Base-by-base conservation (phyloP, 1,139 yeast species). In the Pneumocystis wakefieldiae region DNA sequence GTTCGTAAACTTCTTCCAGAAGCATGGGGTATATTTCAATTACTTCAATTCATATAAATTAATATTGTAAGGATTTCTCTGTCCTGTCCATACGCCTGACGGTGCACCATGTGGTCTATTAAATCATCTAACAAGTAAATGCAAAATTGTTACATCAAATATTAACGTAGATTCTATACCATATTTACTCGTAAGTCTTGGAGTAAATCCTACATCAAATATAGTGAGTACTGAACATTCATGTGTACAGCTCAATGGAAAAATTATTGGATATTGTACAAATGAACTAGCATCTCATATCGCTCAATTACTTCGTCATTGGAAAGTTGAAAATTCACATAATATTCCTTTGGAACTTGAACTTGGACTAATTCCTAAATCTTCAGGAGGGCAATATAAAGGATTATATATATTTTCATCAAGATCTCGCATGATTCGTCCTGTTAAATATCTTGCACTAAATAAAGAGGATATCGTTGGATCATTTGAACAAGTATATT, bases 61-160 rank as follows among this genome's bases (percentile, higher is more conserved):
- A 12, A 37, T 4, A 1, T 17, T 59, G 3, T 38, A 19, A 48
- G 68, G 70, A 1, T 94, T 92, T 80, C 77, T 94, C 70, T 94
- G 99, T 78, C 98, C 99, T 28, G 98, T 94, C 19, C 98, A 92
- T 76, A 92, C 99, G 17, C 99, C 99, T 2, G 99, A 92, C 86
- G 99, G 99, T 71, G 87, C 97, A 62, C 99, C 99, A 29, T 92
- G 99, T 85, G 99, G 99, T 77, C 80, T 92, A 74, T 80, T 92
- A 71, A 94, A 94, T 76, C 99, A 92, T 79, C 85, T 92, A 78
- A 86, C 98, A 12, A 97, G 92, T 76, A 89, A 88, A 75, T 92
- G 99, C 80, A 80, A 81, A 70, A 86, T 92, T 67, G 83, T 96
- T 5, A 91, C 97, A 10, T 76, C 77, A 60, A 85, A 84, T 59